Conservation (phyloP, 2,329 filamentous ascomycete species). For the Elsinoe batatas region DNA sequence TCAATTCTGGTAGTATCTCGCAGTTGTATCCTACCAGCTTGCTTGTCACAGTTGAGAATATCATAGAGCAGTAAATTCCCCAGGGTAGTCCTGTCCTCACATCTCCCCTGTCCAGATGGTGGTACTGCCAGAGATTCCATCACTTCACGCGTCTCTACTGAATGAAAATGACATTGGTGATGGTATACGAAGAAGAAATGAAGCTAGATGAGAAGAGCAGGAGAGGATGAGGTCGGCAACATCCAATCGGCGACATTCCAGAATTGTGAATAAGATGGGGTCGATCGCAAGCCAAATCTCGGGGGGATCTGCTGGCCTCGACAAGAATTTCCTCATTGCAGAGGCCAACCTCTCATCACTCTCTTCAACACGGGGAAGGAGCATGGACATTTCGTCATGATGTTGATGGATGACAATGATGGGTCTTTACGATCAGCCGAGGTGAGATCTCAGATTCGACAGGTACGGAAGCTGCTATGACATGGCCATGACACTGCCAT, state of each 20-base stretch:
- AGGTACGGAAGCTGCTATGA: background rate
- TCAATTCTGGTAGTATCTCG: too few species aligned
- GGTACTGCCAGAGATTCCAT: too few species aligned
- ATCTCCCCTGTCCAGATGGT: too few species aligned
- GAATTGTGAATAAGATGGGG: background rate
- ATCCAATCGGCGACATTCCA: conserved; percentile 1
- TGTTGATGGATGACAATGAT: too few species aligned
- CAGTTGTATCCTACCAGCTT: too few species aligned
- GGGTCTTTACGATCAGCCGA: background rate
- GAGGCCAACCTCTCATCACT: background rate
- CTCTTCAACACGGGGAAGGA: too few species aligned
- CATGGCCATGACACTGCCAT: background rate
- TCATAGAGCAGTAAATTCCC: too few species aligned
- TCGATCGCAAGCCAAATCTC: background rate
- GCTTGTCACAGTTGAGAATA: too few species aligned
- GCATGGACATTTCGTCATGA: too few species aligned
- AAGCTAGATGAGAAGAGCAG: background rate
- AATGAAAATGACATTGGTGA: too few species aligned
- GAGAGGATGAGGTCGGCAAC: background rate
- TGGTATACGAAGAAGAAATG: background rate
- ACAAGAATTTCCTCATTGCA: background rate
- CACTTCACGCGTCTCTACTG: too few species aligned
- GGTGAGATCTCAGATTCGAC: background rate
- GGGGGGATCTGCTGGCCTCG: background rate
- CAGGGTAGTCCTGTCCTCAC: too few species aligned